A percentile compares a stretch with the other conserved stretches of the same genome.
Conservation (phyloP, 257 asterid genomes). For the Ilex aquifolium region DNA sequence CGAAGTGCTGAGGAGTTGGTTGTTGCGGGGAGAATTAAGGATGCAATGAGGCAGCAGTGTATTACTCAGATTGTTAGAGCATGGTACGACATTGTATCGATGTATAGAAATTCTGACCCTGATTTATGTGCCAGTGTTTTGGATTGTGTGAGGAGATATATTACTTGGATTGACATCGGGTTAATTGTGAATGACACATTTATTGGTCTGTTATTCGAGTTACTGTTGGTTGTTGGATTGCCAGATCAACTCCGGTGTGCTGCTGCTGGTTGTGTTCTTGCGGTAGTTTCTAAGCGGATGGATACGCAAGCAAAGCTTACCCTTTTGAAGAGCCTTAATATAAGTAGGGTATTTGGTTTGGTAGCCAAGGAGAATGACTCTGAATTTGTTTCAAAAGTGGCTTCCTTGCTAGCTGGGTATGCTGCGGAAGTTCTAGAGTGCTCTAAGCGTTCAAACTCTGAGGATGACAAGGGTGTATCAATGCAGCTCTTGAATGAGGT, state of each 20-base stretch:
- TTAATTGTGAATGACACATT: slow-evolving; percentile 70
- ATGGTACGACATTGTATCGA: slow-evolving; percentile 61
- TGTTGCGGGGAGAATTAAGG: slow-evolving; percentile 68
- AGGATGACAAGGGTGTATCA: slow-evolving; percentile 54
- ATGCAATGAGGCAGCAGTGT: slow-evolving; percentile 90
- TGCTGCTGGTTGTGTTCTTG: slow-evolving; percentile 67
- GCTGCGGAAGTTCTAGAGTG: slow-evolving; percentile 83
- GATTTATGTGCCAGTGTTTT: slow-evolving; percentile 70
- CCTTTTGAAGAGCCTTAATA: slow-evolving; percentile 66
- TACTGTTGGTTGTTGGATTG: slow-evolving; percentile 61
- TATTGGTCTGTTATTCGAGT: slow-evolving; percentile 60
- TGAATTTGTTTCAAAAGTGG: slow-evolving; percentile 57
- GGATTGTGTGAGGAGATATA: slow-evolving; percentile 63
- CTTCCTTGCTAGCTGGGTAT: slow-evolving; percentile 78
- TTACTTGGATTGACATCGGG: slow-evolving; percentile 93
- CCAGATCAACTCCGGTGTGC: slow-evolving; percentile 66
- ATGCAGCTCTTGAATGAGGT: slow-evolving; percentile 76
- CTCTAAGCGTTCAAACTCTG: slow-evolving; percentile 53
- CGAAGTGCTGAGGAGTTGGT: slow-evolving; percentile 63
- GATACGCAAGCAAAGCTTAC: slow-evolving; percentile 66
- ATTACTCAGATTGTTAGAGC: slow-evolving; percentile 72
- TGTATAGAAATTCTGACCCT: slow-evolving; percentile 62
- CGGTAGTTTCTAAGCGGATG: slow-evolving; percentile 83
- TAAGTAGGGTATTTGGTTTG: slow-evolving; percentile 72
- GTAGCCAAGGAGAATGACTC: slow-evolving; percentile 50